These are phyloP conservation scores for Tolypocladium nubicola DNA, from an alignment of 2,329 filamentous ascomycete genomes.

Conservation along the genomic window DNA sequence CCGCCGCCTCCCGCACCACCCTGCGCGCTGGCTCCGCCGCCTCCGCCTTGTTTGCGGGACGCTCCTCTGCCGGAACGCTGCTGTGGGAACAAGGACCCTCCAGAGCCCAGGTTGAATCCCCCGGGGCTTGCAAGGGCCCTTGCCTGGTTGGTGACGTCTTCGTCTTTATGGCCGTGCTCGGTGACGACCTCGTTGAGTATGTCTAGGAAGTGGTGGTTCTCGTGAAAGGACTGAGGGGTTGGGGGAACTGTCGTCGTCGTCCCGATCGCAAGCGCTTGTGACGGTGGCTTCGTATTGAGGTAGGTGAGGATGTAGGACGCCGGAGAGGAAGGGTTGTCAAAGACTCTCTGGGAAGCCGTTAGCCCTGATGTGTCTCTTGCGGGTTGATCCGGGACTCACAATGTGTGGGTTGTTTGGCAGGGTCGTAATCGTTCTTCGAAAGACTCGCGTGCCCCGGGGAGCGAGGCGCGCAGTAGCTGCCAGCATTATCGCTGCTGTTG, in stretches of 20 bases:
- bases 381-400: slow-evolving; percentile 26
- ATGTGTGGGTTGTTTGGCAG: slow-evolving; percentile 42
- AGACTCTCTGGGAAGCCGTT: slow-evolving; percentile 40
- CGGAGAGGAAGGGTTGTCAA: slow-evolving; percentile 34
- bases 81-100: slow-evolving; percentile 38
- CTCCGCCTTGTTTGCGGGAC: slow-evolving; percentile 23
- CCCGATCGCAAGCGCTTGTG: slow-evolving; percentile 44
- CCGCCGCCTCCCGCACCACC: slow-evolving; percentile 52
- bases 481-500: slow-evolving; percentile 12
- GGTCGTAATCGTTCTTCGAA: slow-evolving; percentile 29
- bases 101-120: slow-evolving; percentile 39
- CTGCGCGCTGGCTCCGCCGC: slow-evolving; percentile 43
- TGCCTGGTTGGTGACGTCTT: slow-evolving; percentile 44
- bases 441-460: slow-evolving; percentile 8
- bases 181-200: slow-evolving; percentile 48
- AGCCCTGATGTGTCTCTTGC: not conserved
- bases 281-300: slow-evolving; percentile 47
- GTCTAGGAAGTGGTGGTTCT: slow-evolving; percentile 48
- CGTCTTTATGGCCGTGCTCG: slow-evolving; percentile 45
- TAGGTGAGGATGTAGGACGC: slow-evolving; percentile 46
- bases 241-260: slow-evolving; percentile 48
- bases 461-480: slow-evolving; percentile 12
- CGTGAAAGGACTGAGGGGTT: slow-evolving; percentile 46
- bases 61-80: slow-evolving; percentile 23
- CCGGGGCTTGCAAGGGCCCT: slow-evolving; percentile 49